Base-by-base conservation (phyloP, 1,284 basidiomycete species). In the Thelephora terrestris region DNA sequence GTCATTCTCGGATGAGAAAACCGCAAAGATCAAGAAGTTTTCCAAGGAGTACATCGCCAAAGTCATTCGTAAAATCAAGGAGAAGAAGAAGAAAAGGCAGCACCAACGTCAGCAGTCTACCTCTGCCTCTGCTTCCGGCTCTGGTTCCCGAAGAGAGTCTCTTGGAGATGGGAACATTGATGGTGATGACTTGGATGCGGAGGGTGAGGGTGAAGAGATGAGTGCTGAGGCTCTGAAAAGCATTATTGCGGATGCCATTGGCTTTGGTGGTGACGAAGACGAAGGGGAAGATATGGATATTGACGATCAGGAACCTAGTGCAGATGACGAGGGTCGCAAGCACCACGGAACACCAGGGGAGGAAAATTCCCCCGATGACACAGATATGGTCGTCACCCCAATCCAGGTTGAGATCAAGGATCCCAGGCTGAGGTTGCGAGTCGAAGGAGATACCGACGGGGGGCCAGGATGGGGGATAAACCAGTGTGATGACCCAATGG, bases 21-120 rank as follows among this genome's bases (percentile, higher is more conserved):
- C 75, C 40, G 61, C 65, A 43, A 98, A 98, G 71, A 92, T 99
- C 63, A 96, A 93, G 68, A 81, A 87, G 57, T 99, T 95, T 63
- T 76, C 89, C 36, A 92, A 94, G 63, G 91, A 95, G 44, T 99
- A 85, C 60, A 81, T 88, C 47, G 62, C 67, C 46, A 88, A 88
- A 64, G 63, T 87, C 10, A 63, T 86, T 16, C 74, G 74, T 40
- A 82, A 76, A 56, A 61, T 82, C 35, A 42, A 42, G 16, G 77
- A 81, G 45, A 82, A 81, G 61, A n/a, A 18, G 10, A 47, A 50
- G 46, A 49, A 47, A 39, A 47, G 35, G 27, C 36, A 34, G 20
- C 40, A 17, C 18, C 39, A 21, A 20, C 29, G 21, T 29, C 29
- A 10, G 23, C 37, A 17, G 25, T 55, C 57, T 17, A 48, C 50